phyloP scores from a whole-genome alignment of 2,329 filamentous ascomycete genomes.

The Cladophialophora psammophila region DNA sequence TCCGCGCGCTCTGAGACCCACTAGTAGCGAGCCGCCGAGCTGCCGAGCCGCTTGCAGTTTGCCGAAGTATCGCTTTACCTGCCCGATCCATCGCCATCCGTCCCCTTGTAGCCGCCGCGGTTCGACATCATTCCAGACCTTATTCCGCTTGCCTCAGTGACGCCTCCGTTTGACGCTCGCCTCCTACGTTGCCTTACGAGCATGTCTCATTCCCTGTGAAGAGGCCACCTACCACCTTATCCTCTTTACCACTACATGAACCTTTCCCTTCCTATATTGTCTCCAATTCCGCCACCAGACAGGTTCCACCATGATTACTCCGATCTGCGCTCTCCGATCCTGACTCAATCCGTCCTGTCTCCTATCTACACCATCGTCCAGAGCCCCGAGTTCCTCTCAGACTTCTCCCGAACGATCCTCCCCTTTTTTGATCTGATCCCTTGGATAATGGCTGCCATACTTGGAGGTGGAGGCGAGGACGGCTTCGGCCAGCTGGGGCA shows the following conservation, averaged over 20 bases:
- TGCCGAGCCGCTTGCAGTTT: neutral
- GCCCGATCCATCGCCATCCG: neutral
- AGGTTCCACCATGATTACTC: slow-evolving; percentile 31
- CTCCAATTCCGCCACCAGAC: slow-evolving; percentile 29
- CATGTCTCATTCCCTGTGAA: slow-evolving; percentile 18
- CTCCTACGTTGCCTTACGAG: neutral
- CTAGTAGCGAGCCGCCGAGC: neutral
- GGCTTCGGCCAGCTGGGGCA: slow-evolving; percentile 55
- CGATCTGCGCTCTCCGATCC: slow-evolving; percentile 30
- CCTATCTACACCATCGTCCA: slow-evolving; percentile 31
- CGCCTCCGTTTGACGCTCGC: neutral
- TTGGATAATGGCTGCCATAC: slow-evolving; percentile 35
- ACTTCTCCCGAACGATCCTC: slow-evolving; percentile 29
- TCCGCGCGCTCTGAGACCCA: neutral
- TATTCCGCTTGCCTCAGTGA: neutral
- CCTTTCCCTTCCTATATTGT: slow-evolving; percentile 30
- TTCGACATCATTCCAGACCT: slow-evolving; percentile 29
- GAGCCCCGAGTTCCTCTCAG: slow-evolving; percentile 29
- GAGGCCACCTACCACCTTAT: slow-evolving; percentile 30
- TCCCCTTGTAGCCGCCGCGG: neutral
- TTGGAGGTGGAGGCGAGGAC: slow-evolving; percentile 35
- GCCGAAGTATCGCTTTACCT: neutral
- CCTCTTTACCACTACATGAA: slow-evolving; percentile 28
- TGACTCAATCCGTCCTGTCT: slow-evolving; percentile 30
- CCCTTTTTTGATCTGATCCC: slow-evolving; percentile 30